Evolutionary conservation across 352 stramenopile species (phyloP), one percentile per base, ranked within the genome.

Genomic region (Pythium rishiriense): DNA sequence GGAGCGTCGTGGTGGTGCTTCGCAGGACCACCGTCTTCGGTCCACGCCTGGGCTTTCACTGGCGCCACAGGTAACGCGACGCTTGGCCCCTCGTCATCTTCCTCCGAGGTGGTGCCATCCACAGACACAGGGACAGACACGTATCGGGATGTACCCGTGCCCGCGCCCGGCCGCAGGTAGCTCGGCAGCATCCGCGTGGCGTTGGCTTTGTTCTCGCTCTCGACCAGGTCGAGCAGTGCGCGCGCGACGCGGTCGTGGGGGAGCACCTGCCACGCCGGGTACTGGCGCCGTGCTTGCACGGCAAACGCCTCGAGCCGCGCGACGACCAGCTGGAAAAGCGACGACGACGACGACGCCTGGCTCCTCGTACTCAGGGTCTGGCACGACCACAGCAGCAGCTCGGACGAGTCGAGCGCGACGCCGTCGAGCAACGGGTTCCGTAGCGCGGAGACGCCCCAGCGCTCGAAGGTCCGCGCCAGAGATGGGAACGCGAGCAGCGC

Each of bases 391-490:
- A 91, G 64, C 66, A 91, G 39, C 37, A 91, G 62, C 68, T 91
- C 83, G 21, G 77, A 88, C 25, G 80, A 78, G n/a, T 89, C 80
- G 12, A 91, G 64, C 1, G 83, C 70, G 7, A 91, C 70, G 31
- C 80, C 83, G 37, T 91, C 83, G 7, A 89, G 50, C 17, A 91
- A 70, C 28, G 83, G 83, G 42, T 91, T 91, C 15, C 83, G 74
- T 10, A 74, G 45, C 42, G 87, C 69, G 28, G 64, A 74, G 9
- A 79, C 75, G 12, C 77, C 68, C 19, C 77, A 72, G n/a, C 70
- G 58, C 26, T 88, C 75, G 31, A 88, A 80, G 35, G 78, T 72
- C 4, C 60, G 66, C 26, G 74, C 61, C 6, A 90, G 48, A 5
- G 65, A 51, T 3, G 75, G 61, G 7, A 62, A 85, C 28, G 52